Base-by-base conservation (phyloP, 495 filamentous ascomycete genomes). In the Penicillium chermesinum region DNA sequence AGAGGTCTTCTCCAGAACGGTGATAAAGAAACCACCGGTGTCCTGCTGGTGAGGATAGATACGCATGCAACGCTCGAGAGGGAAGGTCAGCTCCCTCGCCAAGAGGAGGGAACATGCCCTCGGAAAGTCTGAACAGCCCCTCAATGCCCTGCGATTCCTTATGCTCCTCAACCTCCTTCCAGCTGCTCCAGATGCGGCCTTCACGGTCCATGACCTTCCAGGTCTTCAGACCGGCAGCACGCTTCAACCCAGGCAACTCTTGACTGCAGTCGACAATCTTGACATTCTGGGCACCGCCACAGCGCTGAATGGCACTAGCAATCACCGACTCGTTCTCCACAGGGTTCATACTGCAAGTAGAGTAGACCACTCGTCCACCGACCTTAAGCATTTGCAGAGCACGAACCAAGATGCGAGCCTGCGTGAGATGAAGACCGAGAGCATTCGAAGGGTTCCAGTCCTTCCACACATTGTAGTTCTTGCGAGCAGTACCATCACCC, bases 301-400 rank as follows among this genome's bases (percentile, higher is more conserved):
- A 97, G 35, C 90, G 80, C 50, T 89, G 86, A 55, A 97, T 95
- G 3, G 94, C 91, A 41, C 70, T 73, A 2, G 86, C 77, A 47
- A 98, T 69, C 16, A 97, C 89, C n/a, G 94, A 86, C 71, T 98
- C 93, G 60, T 98, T 95, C 65, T 98, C 93, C 17, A 97, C 77
- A 0, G 93, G 91, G 66, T 96, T 98, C 86, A 98, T 86, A 65
- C 88, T 94, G 73, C 93, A 98, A 13, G 93, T 97, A 6, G 91
- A 96, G 70, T 97, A 98, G 20, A 97, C 90, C 7, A 96, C 85
- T 38, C 89, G 80, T 49, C 93, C 93, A 25, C 93, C 93, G 35
- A 88, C 86, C 69, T 96, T 97, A 16, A 97, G 75, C 88, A 98
- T 91, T 70, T 98, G 94, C 40, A 98, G 73, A 15, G 90, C 90